These are phyloP conservation scores for Tremella fuciformis DNA, from an alignment of 768 basidiomycete genomes.

Conservation along the genomic window DNA sequence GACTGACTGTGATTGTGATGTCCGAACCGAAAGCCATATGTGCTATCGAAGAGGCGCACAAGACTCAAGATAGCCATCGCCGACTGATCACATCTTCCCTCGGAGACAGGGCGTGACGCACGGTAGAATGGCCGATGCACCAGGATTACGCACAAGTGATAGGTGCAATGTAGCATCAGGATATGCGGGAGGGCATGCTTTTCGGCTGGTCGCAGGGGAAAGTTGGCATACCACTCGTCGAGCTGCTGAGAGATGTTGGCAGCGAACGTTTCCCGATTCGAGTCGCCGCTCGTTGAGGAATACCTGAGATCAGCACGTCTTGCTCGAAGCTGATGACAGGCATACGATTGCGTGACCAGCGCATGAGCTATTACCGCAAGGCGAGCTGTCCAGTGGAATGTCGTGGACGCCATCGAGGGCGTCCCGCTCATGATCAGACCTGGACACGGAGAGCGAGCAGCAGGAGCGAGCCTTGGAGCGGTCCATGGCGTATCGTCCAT, in stretches of 20 bases:
- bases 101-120: constrained; percentile 7
- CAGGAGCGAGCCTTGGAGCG: neutral
- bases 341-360: constrained; percentile 15
- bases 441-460: constrained; percentile 1
- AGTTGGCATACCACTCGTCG: constrained; percentile 15
- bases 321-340: neutral
- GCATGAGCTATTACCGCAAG: constrained; percentile 16
- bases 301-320: constrained; percentile 11
- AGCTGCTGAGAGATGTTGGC: constrained; percentile 12
- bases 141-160: constrained; percentile 22
- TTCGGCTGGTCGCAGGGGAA: constrained; percentile 19
- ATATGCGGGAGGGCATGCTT: constrained; percentile 20
- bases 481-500: constrained; percentile 12
- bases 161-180: constrained; percentile 21
- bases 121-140: constrained; percentile 26
- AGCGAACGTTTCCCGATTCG: constrained; percentile 1
- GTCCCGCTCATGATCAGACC: constrained; percentile 7
- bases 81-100: constrained; percentile 18
- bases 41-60: constrained; percentile 12
- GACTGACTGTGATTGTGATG: constrained; percentile 27
- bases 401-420: constrained; percentile 21
- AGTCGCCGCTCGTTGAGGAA: constrained; percentile 1
- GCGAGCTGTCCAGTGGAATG: constrained; percentile 23
- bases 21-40: constrained; percentile 13
- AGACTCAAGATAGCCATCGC: constrained; percentile 14